phyloP scores from a whole-genome alignment of 176 grass and related monocot genomes.

The Panicum miliaceum region DNA sequence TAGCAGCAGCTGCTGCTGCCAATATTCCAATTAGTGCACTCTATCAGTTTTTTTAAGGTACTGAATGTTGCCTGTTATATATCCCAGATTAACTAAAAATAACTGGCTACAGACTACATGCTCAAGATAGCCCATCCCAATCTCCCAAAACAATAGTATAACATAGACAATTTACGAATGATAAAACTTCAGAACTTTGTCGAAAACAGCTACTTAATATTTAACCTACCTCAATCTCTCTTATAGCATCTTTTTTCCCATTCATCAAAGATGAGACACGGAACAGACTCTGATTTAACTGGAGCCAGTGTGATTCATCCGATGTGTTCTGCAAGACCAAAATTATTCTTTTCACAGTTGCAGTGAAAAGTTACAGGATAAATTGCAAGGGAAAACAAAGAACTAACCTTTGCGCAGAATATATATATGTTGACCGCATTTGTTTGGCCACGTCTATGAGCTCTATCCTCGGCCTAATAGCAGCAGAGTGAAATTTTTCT shows the following conservation, averaged over 20 bases:
- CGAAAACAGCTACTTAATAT: conserved; percentile 19
- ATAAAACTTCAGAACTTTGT: conserved; percentile 3
- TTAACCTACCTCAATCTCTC: conserved; percentile 78
- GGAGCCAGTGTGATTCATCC: conserved; percentile 85
- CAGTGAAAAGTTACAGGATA: conserved; percentile 25
- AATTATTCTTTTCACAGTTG: conserved; percentile 14
- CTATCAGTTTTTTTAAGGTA: neutral
- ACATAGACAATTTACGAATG: neutral
- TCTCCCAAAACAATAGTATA: conserved; percentile 21
- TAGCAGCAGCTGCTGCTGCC: neutral
- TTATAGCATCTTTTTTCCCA: conserved; percentile 91
- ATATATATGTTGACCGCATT: conserved; percentile 98
- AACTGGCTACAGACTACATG: neutral
- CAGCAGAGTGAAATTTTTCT: conserved; percentile 23
- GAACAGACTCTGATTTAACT: conserved; percentile 80
- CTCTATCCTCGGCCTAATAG: conserved; percentile 95
- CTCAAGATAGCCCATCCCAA: conserved; percentile 24
- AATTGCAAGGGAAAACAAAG: conserved; percentile 16
- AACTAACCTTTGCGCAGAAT: conserved; percentile 90
- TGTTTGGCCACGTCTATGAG: conserved; percentile 89
- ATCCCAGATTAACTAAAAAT: conserved; percentile 22
- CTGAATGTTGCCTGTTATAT: conserved; percentile 13
- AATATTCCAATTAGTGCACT: neutral
- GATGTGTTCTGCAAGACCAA: conserved; percentile 64
- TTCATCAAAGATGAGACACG: conserved; percentile 88